These are phyloP conservation scores for Carnegiea gigantea DNA, from an alignment of 179 eudicot species.

Conservation along the genomic window DNA sequence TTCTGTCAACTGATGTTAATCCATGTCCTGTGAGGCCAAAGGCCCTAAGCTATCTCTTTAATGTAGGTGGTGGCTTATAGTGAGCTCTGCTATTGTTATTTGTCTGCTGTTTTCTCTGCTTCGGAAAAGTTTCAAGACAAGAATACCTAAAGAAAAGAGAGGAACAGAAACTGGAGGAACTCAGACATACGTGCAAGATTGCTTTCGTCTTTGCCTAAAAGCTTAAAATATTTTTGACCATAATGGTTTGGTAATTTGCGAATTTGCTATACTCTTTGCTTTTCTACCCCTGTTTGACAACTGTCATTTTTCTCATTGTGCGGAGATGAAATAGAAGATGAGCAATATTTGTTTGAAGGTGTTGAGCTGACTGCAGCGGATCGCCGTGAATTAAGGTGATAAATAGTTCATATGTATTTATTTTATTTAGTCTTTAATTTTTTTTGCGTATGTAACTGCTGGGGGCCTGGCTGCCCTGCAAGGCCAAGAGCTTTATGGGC, in stretches of 20 bases:
- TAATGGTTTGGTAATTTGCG: background rate
- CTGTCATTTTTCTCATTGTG: conserved; percentile 6
- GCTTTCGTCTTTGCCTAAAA: conserved; percentile 1
- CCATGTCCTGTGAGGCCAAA: background rate
- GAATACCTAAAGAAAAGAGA: conserved; percentile 97
- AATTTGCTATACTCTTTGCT: background rate
- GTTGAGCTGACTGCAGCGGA: conserved; percentile 81
- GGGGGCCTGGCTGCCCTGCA: background rate
- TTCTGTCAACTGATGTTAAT: background rate
- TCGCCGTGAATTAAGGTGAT: conserved; percentile 66
- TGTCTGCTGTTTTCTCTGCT: conserved; percentile 15
- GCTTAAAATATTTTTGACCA: background rate
- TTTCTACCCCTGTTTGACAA: conserved; percentile 1
- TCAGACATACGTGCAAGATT: conserved; percentile 47
- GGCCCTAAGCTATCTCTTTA: background rate
- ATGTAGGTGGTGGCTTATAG: background rate
- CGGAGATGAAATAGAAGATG: conserved; percentile 94
- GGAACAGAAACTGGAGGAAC: conserved; percentile 84
- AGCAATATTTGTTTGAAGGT: conserved; percentile 72
- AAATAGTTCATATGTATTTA: conserved; percentile 6
- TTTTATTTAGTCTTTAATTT: background rate
- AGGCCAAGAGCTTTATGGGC: too few species aligned
- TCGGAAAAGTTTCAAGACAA: conserved; percentile 85
- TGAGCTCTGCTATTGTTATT: conserved; percentile 9
- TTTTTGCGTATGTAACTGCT: background rate